These are phyloP conservation scores for Tulasnella sp. DNA, from an alignment of 768 basidiomycete genomes.

Conservation along the genomic window DNA sequence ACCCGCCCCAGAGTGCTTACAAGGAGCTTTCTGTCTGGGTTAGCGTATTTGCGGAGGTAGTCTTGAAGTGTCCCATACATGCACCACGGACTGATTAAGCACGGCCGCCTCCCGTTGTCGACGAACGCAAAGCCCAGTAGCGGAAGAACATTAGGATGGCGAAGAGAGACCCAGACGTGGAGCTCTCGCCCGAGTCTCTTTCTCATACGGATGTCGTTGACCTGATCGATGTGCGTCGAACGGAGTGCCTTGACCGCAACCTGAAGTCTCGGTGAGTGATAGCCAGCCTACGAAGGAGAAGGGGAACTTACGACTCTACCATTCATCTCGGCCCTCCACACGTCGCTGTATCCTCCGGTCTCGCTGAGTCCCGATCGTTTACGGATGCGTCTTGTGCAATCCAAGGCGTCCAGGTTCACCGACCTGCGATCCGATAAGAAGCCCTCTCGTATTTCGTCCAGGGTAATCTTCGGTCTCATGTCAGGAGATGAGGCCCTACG, in stretches of 20 bases:
- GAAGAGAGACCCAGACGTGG: not conserved
- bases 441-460: not conserved
- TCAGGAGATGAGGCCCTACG: no score
- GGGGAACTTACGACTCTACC: not conserved
- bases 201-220: not conserved
- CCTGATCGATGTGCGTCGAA: not conserved
- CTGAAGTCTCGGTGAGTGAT: not conserved
- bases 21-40: slow-evolving; percentile 34
- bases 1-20: slow-evolving; percentile 22
- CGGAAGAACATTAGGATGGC: not conserved
- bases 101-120: slow-evolving; percentile 16
- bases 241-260: not conserved
- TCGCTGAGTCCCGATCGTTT: not conserved
- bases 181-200: not conserved
- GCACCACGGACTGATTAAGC: slow-evolving; percentile 51
- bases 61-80: slow-evolving; percentile 38
- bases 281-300: not conserved
- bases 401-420: not conserved
- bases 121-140: not conserved
- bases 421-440: not conserved
- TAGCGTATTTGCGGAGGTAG: slow-evolving; percentile 34
- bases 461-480: no score
- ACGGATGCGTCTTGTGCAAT: not conserved
- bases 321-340: not conserved
- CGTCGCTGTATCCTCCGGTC: not conserved